Percentiles rank a stretch among this genome's conserved stretches.
Evolutionary conservation across 2,329 filamentous ascomycete species (phyloP).

Genomic region (Fusarium oxysporum): DNA sequence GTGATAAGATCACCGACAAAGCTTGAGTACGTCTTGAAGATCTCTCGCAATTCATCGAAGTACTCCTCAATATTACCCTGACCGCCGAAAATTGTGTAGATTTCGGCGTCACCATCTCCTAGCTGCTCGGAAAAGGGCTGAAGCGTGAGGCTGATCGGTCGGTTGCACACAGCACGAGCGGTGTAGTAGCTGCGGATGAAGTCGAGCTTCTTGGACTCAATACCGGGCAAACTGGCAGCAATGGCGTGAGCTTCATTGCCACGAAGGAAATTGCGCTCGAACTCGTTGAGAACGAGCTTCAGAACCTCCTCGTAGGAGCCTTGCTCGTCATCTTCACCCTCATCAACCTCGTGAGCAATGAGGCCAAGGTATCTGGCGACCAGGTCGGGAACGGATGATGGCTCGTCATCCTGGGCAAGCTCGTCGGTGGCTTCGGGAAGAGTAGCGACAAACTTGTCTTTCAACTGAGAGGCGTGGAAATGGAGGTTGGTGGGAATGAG

Average conservation of each 20-base stretch:
- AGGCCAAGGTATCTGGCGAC: constrained; percentile 94
- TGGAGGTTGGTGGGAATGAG: constrained; percentile 95
- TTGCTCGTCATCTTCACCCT: constrained; percentile 88
- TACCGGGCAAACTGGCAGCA: constrained; percentile 86
- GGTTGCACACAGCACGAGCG: constrained; percentile 83
- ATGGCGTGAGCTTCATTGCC: constrained; percentile 97
- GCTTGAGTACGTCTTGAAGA: constrained; percentile 90
- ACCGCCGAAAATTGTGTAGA: constrained; percentile 95
- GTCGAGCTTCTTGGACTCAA: constrained; percentile 89
- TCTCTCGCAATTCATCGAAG: constrained; percentile 94
- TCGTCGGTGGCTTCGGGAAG: constrained; percentile 94
- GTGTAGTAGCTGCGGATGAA: constrained; percentile 95
- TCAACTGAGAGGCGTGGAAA: constrained; percentile 94
- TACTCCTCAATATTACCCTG: constrained; percentile 99
- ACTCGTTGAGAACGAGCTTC: constrained; percentile 93
- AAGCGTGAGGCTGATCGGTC: constrained; percentile 91
- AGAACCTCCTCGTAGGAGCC: constrained; percentile 93
- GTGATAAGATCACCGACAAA: constrained; percentile 89
- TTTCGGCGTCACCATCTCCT: constrained; percentile 82
- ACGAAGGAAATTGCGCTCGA: constrained; percentile 92
- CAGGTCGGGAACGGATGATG: constrained; percentile 91
- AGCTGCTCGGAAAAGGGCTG: constrained; percentile 88
- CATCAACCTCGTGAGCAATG: constrained; percentile 87
- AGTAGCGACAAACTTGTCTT: constrained; percentile 86
- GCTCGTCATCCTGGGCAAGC: constrained; percentile 97